phyloP scores from a whole-genome alignment of 2,329 filamentous ascomycete genomes.

The Leptographium galeiforme region DNA sequence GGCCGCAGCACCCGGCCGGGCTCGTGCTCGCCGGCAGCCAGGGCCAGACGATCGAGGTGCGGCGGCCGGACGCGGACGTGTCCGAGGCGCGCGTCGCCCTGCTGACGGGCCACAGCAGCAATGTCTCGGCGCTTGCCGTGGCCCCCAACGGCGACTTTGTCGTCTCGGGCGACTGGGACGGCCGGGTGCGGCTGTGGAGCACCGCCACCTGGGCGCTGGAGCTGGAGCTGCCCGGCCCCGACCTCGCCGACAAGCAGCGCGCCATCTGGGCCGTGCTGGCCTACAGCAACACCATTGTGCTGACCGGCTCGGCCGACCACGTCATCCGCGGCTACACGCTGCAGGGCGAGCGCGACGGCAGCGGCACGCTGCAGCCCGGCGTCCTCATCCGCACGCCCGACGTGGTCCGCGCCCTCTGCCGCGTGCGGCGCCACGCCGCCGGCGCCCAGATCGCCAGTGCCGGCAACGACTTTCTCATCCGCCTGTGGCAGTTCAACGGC shows the following conservation, averaged over 20 bases:
- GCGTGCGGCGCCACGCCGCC: conserved; percentile 60
- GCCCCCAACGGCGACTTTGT: conserved; percentile 59
- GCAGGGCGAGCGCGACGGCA: conserved; percentile 28
- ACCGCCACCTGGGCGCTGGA: conserved; percentile 75
- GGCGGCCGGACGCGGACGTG: conserved; percentile 51
- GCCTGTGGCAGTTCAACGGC: conserved; percentile 75
- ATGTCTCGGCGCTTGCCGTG: conserved; percentile 77
- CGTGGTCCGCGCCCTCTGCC: conserved; percentile 78
- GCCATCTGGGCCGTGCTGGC: conserved; percentile 88
- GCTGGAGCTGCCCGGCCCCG: conserved; percentile 48
- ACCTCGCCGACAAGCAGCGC: conserved; percentile 17
- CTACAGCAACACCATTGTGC: conserved; percentile 63
- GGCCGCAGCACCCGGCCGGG: conserved; percentile 54
- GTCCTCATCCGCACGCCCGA: conserved; percentile 55
- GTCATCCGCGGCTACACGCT: conserved; percentile 75
- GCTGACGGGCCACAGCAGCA: conserved; percentile 73
- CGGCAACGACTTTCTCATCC: conserved; percentile 80
- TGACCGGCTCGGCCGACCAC: conserved; percentile 89
- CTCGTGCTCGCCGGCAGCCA: conserved; percentile 79
- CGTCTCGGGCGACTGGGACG: conserved; percentile 91
- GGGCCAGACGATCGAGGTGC: conserved; percentile 85
- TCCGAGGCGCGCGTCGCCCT: conserved; percentile 74
- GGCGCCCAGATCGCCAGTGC: conserved; percentile 90
- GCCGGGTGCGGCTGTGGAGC: conserved; percentile 73
- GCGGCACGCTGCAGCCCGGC: conserved; percentile 34